Percentiles rank a stretch among this genome's conserved stretches.
phyloP scores from a whole-genome alignment of 345 rosid species.

The sweet orange (Citrus sinensis) region DNA sequence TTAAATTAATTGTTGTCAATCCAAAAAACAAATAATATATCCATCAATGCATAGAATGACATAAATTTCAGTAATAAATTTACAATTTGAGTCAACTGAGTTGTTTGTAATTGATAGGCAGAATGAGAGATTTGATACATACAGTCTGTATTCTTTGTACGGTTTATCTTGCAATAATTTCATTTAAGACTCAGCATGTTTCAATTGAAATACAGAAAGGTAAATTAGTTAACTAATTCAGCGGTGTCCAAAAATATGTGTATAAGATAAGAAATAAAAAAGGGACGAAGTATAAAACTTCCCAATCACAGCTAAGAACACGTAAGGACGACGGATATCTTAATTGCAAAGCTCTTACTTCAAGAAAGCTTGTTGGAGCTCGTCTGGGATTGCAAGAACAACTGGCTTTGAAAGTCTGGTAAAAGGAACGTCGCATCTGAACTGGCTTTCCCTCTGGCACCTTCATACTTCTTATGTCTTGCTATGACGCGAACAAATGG shows the following conservation, averaged over 20 bases:
- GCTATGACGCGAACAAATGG: slow-evolving; percentile 78
- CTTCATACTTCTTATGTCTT: slow-evolving; percentile 86
- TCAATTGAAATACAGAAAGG: not conserved
- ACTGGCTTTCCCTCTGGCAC: slow-evolving; percentile 81
- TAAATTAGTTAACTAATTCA: not conserved
- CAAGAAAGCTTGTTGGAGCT: too few relatives aligned
- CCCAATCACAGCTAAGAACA: not conserved
- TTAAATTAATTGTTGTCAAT: too few relatives aligned
- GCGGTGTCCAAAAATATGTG: not conserved
- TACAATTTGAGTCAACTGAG: not conserved
- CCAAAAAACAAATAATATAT: not conserved
- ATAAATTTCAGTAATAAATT: not conserved
- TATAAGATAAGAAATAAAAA: not conserved
- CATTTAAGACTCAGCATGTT: not conserved
- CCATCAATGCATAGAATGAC: not conserved
- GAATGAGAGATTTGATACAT: not conserved
- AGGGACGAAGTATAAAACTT: too few relatives aligned
- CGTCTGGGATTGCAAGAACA: slow-evolving; percentile 71
- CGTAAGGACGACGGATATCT: not conserved
- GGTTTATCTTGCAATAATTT: not conserved
- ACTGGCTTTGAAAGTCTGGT: slow-evolving; percentile 60
- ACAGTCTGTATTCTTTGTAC: not conserved
- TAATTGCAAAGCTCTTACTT: not conserved
- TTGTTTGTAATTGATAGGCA: not conserved
- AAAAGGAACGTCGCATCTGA: slow-evolving; percentile 78